These are phyloP conservation scores for Leishmania gerbilli DNA, from an alignment of 208 protist genomes.

Conservation along the genomic window DNA sequence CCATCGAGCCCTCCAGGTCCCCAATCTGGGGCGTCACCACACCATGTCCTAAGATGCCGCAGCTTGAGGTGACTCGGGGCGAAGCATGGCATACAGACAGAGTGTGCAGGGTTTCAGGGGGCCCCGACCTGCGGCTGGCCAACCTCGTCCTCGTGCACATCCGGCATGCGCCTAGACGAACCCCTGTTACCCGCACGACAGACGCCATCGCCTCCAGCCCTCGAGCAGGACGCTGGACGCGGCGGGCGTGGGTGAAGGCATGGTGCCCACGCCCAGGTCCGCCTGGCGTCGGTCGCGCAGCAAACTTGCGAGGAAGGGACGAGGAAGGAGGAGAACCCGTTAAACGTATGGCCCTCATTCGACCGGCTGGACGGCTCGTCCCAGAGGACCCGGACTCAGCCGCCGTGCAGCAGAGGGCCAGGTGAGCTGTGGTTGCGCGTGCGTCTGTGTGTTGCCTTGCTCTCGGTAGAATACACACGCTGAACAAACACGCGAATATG, in stretches of 20 bases:
- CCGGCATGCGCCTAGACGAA: neutral
- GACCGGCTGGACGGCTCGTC: too few species aligned
- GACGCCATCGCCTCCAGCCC: neutral
- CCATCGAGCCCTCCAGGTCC: neutral
- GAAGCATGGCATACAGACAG: neutral
- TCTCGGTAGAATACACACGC: neutral
- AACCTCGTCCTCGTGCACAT: neutral
- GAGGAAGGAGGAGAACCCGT: neutral
- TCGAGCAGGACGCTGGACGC: neutral
- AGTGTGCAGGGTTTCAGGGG: neutral
- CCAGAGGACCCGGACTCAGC: too few species aligned
- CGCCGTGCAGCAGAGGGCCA: neutral
- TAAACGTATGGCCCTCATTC: neutral
- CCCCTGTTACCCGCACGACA: neutral
- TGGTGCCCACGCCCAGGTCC: neutral
- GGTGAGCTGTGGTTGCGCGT: neutral
- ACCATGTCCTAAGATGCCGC: neutral
- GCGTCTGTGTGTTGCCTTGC: neutral
- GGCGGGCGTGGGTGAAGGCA: neutral
- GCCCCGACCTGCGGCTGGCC: neutral
- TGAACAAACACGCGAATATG: neutral
- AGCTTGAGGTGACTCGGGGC: neutral
- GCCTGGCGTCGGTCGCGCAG: neutral
- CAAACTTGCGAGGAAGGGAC: neutral
- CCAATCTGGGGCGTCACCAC: neutral